phyloP scores from a whole-genome alignment of 2,329 filamentous ascomycete species.

The Pseudocercospora fuligena region DNA sequence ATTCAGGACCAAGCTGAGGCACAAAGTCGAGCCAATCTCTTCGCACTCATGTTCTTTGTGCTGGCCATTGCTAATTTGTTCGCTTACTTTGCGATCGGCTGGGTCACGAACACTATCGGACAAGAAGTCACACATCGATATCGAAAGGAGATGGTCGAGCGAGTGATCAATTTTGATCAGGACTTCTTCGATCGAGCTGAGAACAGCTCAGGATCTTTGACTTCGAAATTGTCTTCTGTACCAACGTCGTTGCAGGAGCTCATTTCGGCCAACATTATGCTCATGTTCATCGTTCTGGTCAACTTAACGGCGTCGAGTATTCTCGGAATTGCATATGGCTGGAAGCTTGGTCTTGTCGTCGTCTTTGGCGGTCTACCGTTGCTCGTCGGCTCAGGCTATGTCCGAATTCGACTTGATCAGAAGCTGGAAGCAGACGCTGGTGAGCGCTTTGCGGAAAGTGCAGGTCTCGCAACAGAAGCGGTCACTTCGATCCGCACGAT shows the following conservation, averaged over 20 bases:
- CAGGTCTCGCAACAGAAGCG: constrained; percentile 43
- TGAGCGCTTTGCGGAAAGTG: constrained; percentile 41
- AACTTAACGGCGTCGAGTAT: constrained; percentile 39
- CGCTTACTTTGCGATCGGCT: constrained; percentile 55
- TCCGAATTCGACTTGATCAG: constrained; percentile 42
- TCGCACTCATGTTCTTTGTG: constrained; percentile 61
- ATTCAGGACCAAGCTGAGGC: constrained; percentile 42
- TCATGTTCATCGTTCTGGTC: constrained; percentile 42
- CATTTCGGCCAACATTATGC: constrained; percentile 51
- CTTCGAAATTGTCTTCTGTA: constrained; percentile 54
- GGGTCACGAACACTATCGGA: constrained; percentile 51
- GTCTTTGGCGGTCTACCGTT: constrained; percentile 42
- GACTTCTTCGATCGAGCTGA: constrained; percentile 49
- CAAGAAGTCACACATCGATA: constrained; percentile 47
- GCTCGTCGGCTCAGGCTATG: constrained; percentile 42
- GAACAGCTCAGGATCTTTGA: constrained; percentile 56
- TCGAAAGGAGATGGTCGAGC: constrained; percentile 42
- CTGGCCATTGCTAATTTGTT: constrained; percentile 54
- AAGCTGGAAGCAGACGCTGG: constrained; percentile 39
- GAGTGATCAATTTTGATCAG: constrained; percentile 37
- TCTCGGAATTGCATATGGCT: constrained; percentile 42
- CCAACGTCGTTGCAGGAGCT: constrained; percentile 58
- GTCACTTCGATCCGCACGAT: constrained; percentile 43
- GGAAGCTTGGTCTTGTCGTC: constrained; percentile 44
- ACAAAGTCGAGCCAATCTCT: constrained; percentile 54